Conservation (phyloP, 2,329 filamentous ascomycete genomes). For the Microdochium trichocladiopsis region DNA sequence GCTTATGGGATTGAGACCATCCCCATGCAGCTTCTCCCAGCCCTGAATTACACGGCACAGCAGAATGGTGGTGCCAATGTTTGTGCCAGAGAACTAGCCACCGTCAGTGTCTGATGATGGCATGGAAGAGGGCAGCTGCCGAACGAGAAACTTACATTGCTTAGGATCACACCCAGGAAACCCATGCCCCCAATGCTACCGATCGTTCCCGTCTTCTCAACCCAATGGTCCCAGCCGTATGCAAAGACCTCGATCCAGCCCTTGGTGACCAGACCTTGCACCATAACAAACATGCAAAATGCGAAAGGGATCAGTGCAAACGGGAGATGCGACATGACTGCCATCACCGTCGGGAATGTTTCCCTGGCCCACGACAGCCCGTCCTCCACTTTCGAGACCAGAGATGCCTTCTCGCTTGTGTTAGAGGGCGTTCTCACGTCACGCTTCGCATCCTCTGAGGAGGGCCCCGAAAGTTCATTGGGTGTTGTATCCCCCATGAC, state of each 20-base stretch:
- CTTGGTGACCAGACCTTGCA: conserved; percentile 65
- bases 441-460: neutral
- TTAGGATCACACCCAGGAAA: conserved; percentile 62
- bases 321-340: conserved; percentile 59
- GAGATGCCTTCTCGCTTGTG: neutral
- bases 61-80: conserved; percentile 70
- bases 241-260: conserved; percentile 71
- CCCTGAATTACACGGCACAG: conserved; percentile 63
- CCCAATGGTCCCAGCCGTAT: conserved; percentile 68
- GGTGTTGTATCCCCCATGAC: neutral
- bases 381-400: conserved; percentile 13
- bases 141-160: conserved; percentile 63
- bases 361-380: conserved; percentile 51
- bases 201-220: conserved; percentile 59
- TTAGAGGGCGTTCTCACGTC: neutral
- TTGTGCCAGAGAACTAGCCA: conserved; percentile 64
- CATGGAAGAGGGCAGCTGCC: neutral
- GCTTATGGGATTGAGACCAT: conserved; percentile 40
- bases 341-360: conserved; percentile 63
- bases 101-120: conserved; percentile 7
- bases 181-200: conserved; percentile 67
- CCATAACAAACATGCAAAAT: conserved; percentile 68
- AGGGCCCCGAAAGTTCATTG: too few species aligned
- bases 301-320: conserved; percentile 64
- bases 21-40: conserved; percentile 54